phyloP scores from a whole-genome alignment of 352 stramenopile species.

The Globisporangium mamillatum region DNA sequence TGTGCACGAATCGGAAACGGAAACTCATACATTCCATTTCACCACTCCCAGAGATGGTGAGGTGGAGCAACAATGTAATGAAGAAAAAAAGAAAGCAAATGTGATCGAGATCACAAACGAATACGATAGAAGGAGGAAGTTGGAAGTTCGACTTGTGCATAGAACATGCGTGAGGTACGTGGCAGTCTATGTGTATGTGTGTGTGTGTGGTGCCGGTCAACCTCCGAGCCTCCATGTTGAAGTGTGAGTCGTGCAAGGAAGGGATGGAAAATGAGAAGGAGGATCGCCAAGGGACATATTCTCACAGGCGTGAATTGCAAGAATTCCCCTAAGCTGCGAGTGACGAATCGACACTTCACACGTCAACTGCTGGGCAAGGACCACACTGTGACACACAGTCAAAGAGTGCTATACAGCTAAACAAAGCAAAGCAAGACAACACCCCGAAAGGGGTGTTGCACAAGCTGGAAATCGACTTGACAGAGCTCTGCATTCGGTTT shows the following conservation, averaged over 20 bases:
- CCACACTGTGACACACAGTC: neutral
- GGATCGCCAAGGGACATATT: neutral
- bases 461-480: neutral
- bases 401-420: neutral
- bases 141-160: neutral
- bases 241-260: neutral
- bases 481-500: neutral
- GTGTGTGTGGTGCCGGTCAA: neutral
- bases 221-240: neutral
- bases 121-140: neutral
- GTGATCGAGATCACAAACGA: neutral
- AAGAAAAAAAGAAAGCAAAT: neutral
- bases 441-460: neutral
- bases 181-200: neutral
- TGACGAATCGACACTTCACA: neutral
- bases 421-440: neutral
- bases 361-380: neutral
- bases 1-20: neutral
- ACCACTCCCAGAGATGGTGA: too few relatives aligned
- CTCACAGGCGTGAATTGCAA: neutral
- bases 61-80: too few relatives aligned
- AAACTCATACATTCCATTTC: neutral
- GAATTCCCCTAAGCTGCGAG: neutral
- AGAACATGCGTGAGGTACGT: neutral
- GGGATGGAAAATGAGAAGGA: neutral